Conservation (phyloP, 1,284 basidiomycete species). For the Boletus mariae region DNA sequence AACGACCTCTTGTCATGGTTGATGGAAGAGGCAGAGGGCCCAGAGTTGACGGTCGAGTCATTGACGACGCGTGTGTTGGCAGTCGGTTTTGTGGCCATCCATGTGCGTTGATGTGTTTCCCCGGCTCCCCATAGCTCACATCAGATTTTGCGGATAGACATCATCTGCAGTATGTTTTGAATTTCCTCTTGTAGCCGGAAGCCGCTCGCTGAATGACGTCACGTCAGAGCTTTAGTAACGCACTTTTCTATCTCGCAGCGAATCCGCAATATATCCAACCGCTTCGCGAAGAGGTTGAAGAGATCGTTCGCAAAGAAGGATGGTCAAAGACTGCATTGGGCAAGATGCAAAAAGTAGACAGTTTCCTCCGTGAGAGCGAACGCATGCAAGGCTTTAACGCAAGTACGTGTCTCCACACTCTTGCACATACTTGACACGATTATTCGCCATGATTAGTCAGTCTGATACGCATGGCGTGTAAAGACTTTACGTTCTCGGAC, state of each 20-base stretch:
- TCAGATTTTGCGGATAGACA: background rate
- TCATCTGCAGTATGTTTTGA: too few relatives aligned
- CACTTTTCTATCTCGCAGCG: conserved; percentile 35
- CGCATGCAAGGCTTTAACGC: conserved; percentile 24
- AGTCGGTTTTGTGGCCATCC: conserved; percentile 37
- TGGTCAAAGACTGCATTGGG: conserved; percentile 41
- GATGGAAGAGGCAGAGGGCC: background rate
- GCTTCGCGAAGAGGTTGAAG: conserved; percentile 43
- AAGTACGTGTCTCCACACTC: conserved; percentile 11
- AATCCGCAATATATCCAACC: conserved; percentile 36
- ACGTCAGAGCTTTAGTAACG: conserved; percentile 31
- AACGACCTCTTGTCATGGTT: conserved; percentile 4
- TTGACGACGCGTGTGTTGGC: conserved; percentile 34
- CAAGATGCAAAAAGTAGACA: conserved; percentile 44
- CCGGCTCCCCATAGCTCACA: background rate
- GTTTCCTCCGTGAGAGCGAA: conserved; percentile 44
- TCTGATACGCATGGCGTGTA: background rate
- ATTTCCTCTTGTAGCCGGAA: too few relatives aligned
- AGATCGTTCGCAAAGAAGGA: conserved; percentile 35
- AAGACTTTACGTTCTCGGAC: background rate
- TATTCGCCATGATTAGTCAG: background rate
- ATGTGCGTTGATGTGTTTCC: background rate
- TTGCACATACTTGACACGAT: background rate
- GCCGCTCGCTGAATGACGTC: background rate
- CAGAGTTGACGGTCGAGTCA: conserved; percentile 15